phyloP scores from a whole-genome alignment of 1,284 basidiomycete species.

The Cerrena zonata region DNA sequence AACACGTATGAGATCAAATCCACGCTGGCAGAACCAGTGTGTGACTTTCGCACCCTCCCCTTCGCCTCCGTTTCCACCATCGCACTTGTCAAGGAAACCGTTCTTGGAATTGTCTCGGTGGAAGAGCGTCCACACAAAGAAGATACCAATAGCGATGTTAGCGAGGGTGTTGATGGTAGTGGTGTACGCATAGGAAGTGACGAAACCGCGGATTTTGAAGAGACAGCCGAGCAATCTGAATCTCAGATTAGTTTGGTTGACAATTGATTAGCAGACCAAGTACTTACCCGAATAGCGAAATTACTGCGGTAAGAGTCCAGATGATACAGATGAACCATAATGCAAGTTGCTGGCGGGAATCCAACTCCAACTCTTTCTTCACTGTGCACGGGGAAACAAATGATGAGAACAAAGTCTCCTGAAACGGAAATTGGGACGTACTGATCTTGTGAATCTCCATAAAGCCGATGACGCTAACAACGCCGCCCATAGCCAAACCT shows the following conservation, averaged over 20 bases:
- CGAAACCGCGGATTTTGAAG: slow-evolving; percentile 36
- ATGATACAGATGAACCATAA: slow-evolving; percentile 42
- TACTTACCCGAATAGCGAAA: slow-evolving; percentile 47
- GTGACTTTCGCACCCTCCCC: slow-evolving; percentile 23
- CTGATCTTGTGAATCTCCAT: slow-evolving; percentile 19
- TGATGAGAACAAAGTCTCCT: neutral
- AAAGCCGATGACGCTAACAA: slow-evolving; percentile 43
- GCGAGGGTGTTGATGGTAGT: slow-evolving; percentile 44
- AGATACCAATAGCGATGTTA: slow-evolving; percentile 44
- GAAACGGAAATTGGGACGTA: slow-evolving; percentile 13
- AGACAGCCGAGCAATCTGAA: slow-evolving; percentile 45
- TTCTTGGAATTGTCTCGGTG: slow-evolving; percentile 11
- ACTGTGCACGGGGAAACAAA: slow-evolving; percentile 10
- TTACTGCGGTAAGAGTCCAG: slow-evolving; percentile 42
- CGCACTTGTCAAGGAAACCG: neutral
- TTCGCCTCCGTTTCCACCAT: slow-evolving; percentile 9
- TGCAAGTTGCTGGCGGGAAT: slow-evolving; percentile 35
- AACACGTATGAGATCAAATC: slow-evolving; percentile 23
- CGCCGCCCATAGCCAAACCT: slow-evolving; percentile 38
- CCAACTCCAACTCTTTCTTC: slow-evolving; percentile 19
- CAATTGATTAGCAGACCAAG: slow-evolving; percentile 1
- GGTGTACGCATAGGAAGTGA: slow-evolving; percentile 41
- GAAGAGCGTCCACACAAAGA: slow-evolving; percentile 31
- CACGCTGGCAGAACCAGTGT: slow-evolving; percentile 24
- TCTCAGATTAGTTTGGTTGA: neutral